A percentile compares a stretch with the other conserved stretches of the same genome.
These are phyloP conservation scores for Diaporthe batatas DNA, from an alignment of 2,329 filamentous ascomycete species.

Conservation along the genomic window DNA sequence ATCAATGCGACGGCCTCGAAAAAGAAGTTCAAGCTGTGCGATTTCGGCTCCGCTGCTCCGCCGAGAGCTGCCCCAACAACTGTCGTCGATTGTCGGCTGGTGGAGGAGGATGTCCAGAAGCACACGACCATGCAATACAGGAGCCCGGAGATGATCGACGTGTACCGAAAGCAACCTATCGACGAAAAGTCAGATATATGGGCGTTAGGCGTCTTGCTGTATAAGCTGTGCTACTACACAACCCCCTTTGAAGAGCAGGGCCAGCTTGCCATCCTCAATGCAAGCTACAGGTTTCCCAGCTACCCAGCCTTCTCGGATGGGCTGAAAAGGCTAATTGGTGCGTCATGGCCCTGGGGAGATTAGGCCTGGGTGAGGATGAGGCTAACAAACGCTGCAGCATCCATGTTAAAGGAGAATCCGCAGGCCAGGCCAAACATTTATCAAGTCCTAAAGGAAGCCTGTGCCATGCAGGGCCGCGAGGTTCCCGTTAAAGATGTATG, in stretches of 20 bases:
- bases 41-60: conserved; percentile 92
- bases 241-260: conserved; percentile 98
- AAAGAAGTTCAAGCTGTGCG: conserved; percentile 92
- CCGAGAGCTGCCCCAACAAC: conserved; percentile 88
- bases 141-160: conserved; percentile 98
- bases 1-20: conserved; percentile 79
- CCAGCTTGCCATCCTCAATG: conserved; percentile 96
- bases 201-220: conserved; percentile 93
- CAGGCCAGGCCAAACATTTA: conserved; percentile 89
- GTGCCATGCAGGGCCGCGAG: conserved; percentile 87
- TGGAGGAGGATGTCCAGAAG: conserved; percentile 97
- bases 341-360: conserved; percentile 47
- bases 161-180: conserved; percentile 95
- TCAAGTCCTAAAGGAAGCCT: conserved; percentile 88
- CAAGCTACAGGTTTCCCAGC: conserved; percentile 89
- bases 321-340: conserved; percentile 91
- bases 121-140: conserved; percentile 98
- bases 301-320: conserved; percentile 92
- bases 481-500: conserved; percentile 90
- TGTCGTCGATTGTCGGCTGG: conserved; percentile 87
- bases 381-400: conserved; percentile 65
- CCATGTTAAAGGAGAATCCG: conserved; percentile 90
- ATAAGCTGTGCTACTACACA: conserved; percentile 99
- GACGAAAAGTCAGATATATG: conserved; percentile 99
- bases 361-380: not conserved